Base-by-base conservation (phyloP, 345 rosid genomes). In the Cardamine occulta region DNA sequence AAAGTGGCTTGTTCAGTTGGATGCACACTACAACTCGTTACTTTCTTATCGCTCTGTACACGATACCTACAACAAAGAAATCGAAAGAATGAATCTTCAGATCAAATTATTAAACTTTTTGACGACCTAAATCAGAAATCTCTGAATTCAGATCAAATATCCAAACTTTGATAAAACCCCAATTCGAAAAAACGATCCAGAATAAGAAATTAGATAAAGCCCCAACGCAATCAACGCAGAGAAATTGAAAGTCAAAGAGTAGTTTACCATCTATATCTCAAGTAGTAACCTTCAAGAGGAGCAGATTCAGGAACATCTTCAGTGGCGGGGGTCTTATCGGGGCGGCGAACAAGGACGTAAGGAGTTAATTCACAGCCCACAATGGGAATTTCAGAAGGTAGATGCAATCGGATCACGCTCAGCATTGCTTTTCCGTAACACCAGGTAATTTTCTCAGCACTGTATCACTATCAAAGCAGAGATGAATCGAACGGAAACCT, bases 361-460 rank as follows among this genome's bases (percentile, higher is more conserved):
- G 99, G 99, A 75, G 99, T 88, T 62, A 93, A 84, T 84, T 96
- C 98, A 70, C 98, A 91, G 80, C 99, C 99, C 39, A 93, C 98
- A 74, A 93, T 93, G 48, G 99, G 99, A 37, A 93, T 93, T 78
- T 96, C 99, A 74, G 99, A 93, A 68, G 98, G 97, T 47, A 96
- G 89, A 84, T 93, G 96, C 82, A 93, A 87, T 42, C 98, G 93
- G 70, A 93, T 80, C 93, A 96, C 96, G 84, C 89, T 89, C 87
- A 96, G 91, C 99, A 96, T 96, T 84, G 92, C 88, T 89, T 79
- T 74, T 67, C 73, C 31, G 45, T 74, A 76, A 77, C 76, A 81
- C 77, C 77, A 53, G 77, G 65, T 67, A 79, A 70, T 66, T 61
- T 58, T 80, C 73, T 75, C 79, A 64, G 62, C 79, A 66, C 66